phyloP scores from a whole-genome alignment of 805 yeast species.

The Kluyveromyces starmeri region DNA sequence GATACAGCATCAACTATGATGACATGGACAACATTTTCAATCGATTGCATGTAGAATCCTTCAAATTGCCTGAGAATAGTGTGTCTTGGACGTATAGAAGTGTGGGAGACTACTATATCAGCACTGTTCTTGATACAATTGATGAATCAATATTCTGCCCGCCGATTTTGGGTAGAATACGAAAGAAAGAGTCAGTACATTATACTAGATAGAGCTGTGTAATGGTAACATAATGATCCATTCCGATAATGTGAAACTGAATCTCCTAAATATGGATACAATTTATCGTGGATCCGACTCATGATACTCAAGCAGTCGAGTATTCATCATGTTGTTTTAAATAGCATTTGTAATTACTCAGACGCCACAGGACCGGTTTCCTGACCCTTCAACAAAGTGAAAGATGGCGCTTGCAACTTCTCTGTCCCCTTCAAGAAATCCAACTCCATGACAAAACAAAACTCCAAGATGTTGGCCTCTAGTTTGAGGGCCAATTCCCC shows the following conservation, averaged over 20 bases:
- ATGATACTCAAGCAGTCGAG: no score
- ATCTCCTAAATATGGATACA: no score
- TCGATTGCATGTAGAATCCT: constrained; percentile 52
- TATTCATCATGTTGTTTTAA: no score
- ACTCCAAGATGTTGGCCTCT: constrained; percentile 70
- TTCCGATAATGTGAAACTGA: no score
- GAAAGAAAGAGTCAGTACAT: constrained; percentile 13
- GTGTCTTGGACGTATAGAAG: constrained; percentile 86
- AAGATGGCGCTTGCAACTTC: constrained; percentile 76
- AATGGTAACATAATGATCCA: no score
- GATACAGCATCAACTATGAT: constrained; percentile 51
- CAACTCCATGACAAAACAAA: constrained; percentile 85
- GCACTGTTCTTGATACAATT: constrained; percentile 47
- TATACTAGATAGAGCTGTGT: constrained; percentile 25
- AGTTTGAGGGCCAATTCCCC: constrained; percentile 67
- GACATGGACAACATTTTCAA: constrained; percentile 51
- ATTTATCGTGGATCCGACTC: no score
- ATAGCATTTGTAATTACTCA: no score
- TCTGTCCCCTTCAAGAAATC: constrained; percentile 93
- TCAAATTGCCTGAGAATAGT: constrained; percentile 54
- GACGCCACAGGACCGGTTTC: constrained; percentile 34
- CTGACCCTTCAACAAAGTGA: constrained; percentile 82
- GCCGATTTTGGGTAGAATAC: constrained; percentile 18
- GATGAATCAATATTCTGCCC: constrained; percentile 25
- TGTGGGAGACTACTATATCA: constrained; percentile 59